Percentiles rank a stretch among this genome's conserved stretches.
Conservation (phyloP, 2,329 filamentous ascomycete species). For the Scopulariopsis brevicaulis region DNA sequence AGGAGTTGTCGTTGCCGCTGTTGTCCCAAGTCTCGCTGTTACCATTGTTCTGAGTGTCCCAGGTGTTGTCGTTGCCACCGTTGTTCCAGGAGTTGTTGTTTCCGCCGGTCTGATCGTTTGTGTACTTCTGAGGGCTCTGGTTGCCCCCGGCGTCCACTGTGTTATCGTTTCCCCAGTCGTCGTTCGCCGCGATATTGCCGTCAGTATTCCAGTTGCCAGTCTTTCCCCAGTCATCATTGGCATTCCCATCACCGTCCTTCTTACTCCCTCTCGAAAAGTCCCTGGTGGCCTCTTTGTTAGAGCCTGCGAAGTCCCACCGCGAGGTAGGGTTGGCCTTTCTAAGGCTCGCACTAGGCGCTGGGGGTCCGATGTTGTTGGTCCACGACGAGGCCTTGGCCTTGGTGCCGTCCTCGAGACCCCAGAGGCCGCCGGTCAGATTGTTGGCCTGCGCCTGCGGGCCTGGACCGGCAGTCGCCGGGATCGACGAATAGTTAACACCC, state of each 20-base stretch:
- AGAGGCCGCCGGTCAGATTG: neutral
- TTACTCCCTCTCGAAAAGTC: neutral
- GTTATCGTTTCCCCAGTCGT: neutral
- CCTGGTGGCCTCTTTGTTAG: neutral
- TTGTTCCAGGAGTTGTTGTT: neutral
- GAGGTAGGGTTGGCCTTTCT: neutral
- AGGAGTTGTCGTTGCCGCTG: neutral
- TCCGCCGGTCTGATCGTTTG: neutral
- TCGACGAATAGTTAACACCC: neutral
- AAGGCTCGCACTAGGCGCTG: constrained; percentile 8
- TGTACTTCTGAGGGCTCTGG: neutral
- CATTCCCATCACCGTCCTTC: neutral
- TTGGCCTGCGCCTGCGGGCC: neutral
- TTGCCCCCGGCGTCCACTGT: neutral
- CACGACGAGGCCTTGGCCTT: constrained; percentile 13
- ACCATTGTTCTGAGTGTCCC: neutral
- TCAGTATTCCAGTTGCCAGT: neutral
- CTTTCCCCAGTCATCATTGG: constrained; percentile 1
- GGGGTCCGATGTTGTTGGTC: constrained; percentile 18
- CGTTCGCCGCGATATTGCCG: neutral
- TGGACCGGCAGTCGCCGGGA: neutral
- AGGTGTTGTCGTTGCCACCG: neutral
- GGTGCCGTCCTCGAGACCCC: constrained; percentile 5
- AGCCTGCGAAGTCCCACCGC: neutral
- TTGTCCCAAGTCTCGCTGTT: neutral